Percentiles rank a stretch among this genome's conserved stretches.
Conservation (phyloP, 2,329 filamentous ascomycete species). For the Neoscytalidium dimidiatum region DNA sequence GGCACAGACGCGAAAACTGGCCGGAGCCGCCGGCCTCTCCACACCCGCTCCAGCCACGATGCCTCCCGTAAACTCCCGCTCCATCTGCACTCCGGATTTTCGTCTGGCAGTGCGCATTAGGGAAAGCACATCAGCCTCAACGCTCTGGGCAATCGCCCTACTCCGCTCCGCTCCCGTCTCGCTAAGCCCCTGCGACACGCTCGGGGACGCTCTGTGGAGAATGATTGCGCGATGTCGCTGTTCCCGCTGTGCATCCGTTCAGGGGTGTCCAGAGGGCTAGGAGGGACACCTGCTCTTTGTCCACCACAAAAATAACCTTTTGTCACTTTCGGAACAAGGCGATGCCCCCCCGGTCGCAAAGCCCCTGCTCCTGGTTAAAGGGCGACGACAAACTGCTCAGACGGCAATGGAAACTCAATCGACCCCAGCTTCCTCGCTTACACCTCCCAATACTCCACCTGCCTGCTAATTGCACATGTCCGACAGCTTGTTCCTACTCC, state of each 20-base stretch:
- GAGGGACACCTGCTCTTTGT: not conserved
- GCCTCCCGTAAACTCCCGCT: conserved; percentile 16
- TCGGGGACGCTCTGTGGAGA: conserved; percentile 13
- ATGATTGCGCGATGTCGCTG: conserved; percentile 15
- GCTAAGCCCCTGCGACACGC: conserved; percentile 12
- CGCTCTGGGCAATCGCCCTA: conserved; percentile 12
- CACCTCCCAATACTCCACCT: not conserved
- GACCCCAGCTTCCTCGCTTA: not conserved
- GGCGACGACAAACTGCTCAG: not conserved
- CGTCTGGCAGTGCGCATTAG: conserved; percentile 5
- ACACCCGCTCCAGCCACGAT: conserved; percentile 6
- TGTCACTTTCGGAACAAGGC: not conserved
- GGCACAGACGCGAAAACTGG: conserved; percentile 10
- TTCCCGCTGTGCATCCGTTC: conserved; percentile 10
- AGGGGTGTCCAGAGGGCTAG: not conserved
- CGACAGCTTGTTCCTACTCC: not conserved
- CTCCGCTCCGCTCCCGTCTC: conserved; percentile 14
- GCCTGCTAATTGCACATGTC: not conserved
- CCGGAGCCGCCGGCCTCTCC: conserved; percentile 6
- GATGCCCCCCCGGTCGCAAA: not conserved
- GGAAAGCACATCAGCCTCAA: conserved; percentile 16
- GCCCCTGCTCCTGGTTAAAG: not conserved
- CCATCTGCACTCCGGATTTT: conserved; percentile 19
- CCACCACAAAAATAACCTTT: conserved; percentile 5
- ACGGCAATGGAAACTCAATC: not conserved